Base-by-base conservation (phyloP, 2,329 filamentous ascomycete species). In the Fusarium mexicanum region DNA sequence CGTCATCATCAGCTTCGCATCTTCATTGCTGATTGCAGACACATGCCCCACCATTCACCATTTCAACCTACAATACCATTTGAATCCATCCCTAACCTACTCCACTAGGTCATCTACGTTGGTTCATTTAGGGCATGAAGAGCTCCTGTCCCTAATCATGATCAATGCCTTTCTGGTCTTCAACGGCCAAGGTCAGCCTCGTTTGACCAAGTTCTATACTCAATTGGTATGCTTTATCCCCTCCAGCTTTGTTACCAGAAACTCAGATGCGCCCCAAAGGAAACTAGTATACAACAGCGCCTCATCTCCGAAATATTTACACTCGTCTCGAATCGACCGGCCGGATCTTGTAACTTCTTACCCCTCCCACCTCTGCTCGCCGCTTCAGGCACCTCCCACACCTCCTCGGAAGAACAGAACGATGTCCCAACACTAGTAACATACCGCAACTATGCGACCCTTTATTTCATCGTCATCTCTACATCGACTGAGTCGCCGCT, bases 151-250 rank as follows among this genome's bases (percentile, higher is more conserved):
- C 67, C 65, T 69, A 60, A 85, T 76, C 77, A 99, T 99, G 96
- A 98, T 99, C 84, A 99, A 98, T 87, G 96, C 97, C 38, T 96
- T 99, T 71, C 88, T 99, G 76, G 96, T 99, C 82, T 99, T 99
- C 88, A 99, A 99, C 81, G 98, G 98, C 86, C 94, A 96, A 79
- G 96, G 96, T 74, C 96, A 99, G 84, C 96, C 96, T 43, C 93
- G 96, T 64, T 89, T 99, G 82, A 98, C 96, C 78, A 98, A 98
- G 80, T 99, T 99, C 87, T 99, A 99, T 83, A 98, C 96, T 5
- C 96, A 98, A 82, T 91, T 99, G 76, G 96, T 97, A 76, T 78
- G 79, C 66, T 38, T 40, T 11, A 50, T 24, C 46, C 35, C 35
- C 22, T 54, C 37, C 18, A 22, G 18, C 22, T 22, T 58, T 60